Base-by-base conservation (phyloP, 345 rosid species). In the Bruguiera sexangula region DNA sequence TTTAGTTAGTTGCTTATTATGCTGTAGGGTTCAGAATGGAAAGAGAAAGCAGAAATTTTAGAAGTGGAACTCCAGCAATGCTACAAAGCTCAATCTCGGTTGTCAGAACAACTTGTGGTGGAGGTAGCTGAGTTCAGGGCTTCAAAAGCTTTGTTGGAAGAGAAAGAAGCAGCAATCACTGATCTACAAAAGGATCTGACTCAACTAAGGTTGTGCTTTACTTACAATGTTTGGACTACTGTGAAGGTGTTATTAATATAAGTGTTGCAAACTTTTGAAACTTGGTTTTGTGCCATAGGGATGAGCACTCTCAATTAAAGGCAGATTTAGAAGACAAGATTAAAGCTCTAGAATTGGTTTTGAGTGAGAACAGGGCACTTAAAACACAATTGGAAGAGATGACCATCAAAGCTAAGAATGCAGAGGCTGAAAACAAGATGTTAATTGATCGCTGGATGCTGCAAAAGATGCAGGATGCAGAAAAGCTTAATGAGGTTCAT, bases 401-500 rank as follows among this genome's bases (percentile, higher is more conserved):
- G 86, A 80, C 83, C 29, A 36, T 63, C 53, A 95, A 85, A 84
- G 92, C 86, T 58, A 85, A 82, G 76, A 83, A 83, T 53, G 98
- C 97, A 1, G 99, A 87, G 74, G 81, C 89, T 65, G 99, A 95
- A 76, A 92, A 95, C 65, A 92, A 87, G 82, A 88, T 87, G 91
- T 73, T 95, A 48, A 62, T 95, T 63, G 98, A 95, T 77, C 91
- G 96, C 36, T 95, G 96, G 99, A 95, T 95, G 98, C 78, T 95
- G 75, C 91, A 95, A 76, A 95, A 95, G 83, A 95, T 95, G 98
- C 82, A 92, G 80, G 97, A 92, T 57, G 98, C 99, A 8, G 99
- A 95, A 78, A 90, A 91, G 64, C 92, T 92, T 73, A 95, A 92
- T n/a, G 97, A 95, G 98, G 99, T 95, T 81, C n/a, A 15, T 32